Evolutionary conservation across 495 filamentous ascomycete species (phyloP), one percentile per base, ranked within the genome.

Genomic region (Neurospora discreta): DNA sequence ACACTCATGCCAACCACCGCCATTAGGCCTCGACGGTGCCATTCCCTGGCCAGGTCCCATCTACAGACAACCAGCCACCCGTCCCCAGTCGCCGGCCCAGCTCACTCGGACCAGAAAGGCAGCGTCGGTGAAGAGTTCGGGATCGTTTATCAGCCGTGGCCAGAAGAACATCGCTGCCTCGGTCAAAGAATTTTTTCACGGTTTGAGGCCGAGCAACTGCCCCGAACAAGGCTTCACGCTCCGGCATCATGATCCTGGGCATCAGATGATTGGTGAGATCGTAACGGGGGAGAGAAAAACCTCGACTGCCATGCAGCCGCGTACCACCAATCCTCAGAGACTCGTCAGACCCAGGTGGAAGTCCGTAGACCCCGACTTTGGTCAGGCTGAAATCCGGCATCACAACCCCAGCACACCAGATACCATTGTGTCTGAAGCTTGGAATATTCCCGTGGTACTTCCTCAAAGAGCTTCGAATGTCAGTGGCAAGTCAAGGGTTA

Each of bases 201-300:
- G 69, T 30, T 69, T 80, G 1, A 72, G 76, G n/a, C 78, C 84
- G 1, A 84, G 83, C 71, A 77, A 79, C 30, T 81, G 82, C 1
- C 78, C 81, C 3, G 85, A 86, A 68, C 79, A 77, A 18, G 84
- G 85, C 13, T 75, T 81, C 10, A 85, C 85, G 1, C 60, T 71
- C 23, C 80, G 78, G 40, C 52, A 58, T 20, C 46, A 30, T 58
- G 4, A 7, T 30, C 46, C 26, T 11, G 23, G 20, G 46, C 5
- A 23, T 23, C 46, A 15, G 23, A 58, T 73, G 52, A 18, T 39
- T 18, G 18, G 69, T 20, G 7, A 41, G 18, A 23, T 58, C 4
- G 3, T 39, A 23, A n/a, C 23, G 2, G 9, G 26, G 26, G 26
- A 65, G 52, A 16, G 52, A 18, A 40, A 40, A 11, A 5, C 46